A percentile compares a stretch with the other conserved stretches of the same genome.
Evolutionary conservation across 1,284 basidiomycete species (phyloP).

Genomic region (Sporisorium scitamineum): DNA sequence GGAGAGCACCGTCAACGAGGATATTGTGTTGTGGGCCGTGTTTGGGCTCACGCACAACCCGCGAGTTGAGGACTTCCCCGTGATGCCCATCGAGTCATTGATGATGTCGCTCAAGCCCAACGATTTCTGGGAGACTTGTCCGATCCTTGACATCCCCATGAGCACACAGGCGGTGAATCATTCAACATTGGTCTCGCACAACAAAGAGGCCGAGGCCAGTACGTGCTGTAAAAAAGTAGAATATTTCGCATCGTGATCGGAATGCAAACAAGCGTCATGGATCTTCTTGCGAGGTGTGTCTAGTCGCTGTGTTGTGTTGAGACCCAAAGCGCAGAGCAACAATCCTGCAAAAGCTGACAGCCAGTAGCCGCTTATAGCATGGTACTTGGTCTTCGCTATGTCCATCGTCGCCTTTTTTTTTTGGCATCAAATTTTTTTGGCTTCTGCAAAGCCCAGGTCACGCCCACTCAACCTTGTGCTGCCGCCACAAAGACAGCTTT

Average conservation of each 20-base stretch:
- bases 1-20: slow-evolving; percentile 23
- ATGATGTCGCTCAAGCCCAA: slow-evolving; percentile 83
- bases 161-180: slow-evolving; percentile 72
- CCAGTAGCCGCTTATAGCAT: too few species aligned
- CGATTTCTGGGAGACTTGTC: slow-evolving; percentile 85
- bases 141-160: slow-evolving; percentile 85
- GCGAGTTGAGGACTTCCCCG: slow-evolving; percentile 83
- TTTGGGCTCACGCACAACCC: slow-evolving; percentile 85
- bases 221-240: slow-evolving; percentile 25
- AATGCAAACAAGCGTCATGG: background rate
- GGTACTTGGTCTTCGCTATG: too few species aligned
- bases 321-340: too few species aligned
- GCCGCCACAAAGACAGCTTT: too few species aligned
- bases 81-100: slow-evolving; percentile 87
- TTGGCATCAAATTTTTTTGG: too few species aligned
- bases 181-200: slow-evolving; percentile 14
- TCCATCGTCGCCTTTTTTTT: too few species aligned
- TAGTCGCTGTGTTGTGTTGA: too few species aligned
- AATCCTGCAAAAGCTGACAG: too few species aligned
- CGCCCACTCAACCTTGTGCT: too few species aligned
- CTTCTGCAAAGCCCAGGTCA: too few species aligned
- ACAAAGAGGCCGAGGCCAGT: background rate
- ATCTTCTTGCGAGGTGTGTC: too few species aligned
- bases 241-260: background rate
- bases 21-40: slow-evolving; percentile 82